phyloP scores from a whole-genome alignment of 106 monocot genomes.

The Narthecium ossifragum region DNA sequence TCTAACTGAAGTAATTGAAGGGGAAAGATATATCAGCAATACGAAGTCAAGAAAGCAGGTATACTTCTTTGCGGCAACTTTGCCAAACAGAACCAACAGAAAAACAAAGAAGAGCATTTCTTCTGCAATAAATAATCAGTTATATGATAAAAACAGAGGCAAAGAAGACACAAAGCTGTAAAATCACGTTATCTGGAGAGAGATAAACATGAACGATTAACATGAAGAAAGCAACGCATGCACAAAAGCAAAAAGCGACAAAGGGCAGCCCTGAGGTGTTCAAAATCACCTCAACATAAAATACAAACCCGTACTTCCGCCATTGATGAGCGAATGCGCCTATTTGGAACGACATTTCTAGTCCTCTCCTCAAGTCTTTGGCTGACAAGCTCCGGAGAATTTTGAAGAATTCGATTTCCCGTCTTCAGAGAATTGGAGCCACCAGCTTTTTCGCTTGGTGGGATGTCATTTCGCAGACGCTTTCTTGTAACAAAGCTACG shows the following conservation, averaged over 20 bases:
- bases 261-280: not conserved
- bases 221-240: no score
- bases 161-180: no score
- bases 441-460: constrained; percentile 47
- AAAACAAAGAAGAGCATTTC: no score
- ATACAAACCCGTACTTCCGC: constrained; percentile 82
- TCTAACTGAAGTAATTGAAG: constrained; percentile 49
- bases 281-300: constrained; percentile 2
- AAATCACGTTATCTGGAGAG: no score
- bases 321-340: constrained; percentile 77
- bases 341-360: constrained; percentile 57
- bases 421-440: constrained; percentile 39
- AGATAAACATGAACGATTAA: no score
- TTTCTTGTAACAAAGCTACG: constrained; percentile 49
- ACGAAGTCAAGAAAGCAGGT: not conserved
- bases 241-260: not conserved
- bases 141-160: no score
- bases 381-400: constrained; percentile 29
- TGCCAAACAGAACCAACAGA: no score
- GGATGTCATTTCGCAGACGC: constrained; percentile 47
- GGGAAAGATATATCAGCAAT: not conserved
- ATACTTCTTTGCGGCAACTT: no score
- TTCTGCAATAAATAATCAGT: no score
- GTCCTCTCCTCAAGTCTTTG: constrained; percentile 63
- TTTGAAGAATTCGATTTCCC: constrained; percentile 46